Percentiles rank a stretch among this genome's conserved stretches.
Evolutionary conservation across 1,284 basidiomycete genomes (phyloP).

Genomic region (Pholiota adiposa): DNA sequence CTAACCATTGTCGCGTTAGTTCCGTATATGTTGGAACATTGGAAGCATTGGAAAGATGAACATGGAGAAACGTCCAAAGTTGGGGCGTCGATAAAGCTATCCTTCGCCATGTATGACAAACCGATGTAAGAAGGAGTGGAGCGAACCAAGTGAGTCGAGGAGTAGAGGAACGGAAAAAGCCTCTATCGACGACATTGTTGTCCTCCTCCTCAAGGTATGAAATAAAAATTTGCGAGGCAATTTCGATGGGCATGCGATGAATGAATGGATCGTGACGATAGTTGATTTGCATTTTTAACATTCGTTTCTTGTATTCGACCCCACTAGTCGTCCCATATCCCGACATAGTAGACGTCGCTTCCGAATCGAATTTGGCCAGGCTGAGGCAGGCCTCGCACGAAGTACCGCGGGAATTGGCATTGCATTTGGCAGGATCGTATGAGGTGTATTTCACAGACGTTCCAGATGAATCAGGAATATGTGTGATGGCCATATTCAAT

Average conservation of each 20-base stretch:
- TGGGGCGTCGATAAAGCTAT: slow-evolving; percentile 12
- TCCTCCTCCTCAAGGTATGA: neutral
- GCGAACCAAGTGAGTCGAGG: neutral
- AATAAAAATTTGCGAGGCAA: slow-evolving; percentile 9
- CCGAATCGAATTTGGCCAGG: neutral
- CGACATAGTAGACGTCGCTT: neutral
- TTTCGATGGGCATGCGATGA: slow-evolving; percentile 15
- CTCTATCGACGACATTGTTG: neutral
- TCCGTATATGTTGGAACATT: neutral
- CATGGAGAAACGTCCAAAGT: slow-evolving; percentile 11
- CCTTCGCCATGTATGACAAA: slow-evolving; percentile 10
- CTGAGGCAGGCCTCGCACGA: neutral
- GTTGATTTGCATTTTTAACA: slow-evolving; percentile 6
- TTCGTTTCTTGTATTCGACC: neutral
- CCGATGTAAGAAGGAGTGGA: slow-evolving; percentile 4
- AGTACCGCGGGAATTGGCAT: neutral
- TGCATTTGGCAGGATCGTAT: neutral
- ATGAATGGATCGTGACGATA: slow-evolving; percentile 11
- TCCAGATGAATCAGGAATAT: neutral
- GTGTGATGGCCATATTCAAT: neutral
- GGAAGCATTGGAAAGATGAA: neutral
- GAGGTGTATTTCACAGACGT: neutral
- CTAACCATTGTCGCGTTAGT: neutral
- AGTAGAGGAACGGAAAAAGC: neutral
- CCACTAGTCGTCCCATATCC: neutral